Percentiles rank a stretch among this genome's conserved stretches.
phyloP scores from a whole-genome alignment of 225 moss, liverwort and hornwort species.

The Takakia lepidozioides region DNA sequence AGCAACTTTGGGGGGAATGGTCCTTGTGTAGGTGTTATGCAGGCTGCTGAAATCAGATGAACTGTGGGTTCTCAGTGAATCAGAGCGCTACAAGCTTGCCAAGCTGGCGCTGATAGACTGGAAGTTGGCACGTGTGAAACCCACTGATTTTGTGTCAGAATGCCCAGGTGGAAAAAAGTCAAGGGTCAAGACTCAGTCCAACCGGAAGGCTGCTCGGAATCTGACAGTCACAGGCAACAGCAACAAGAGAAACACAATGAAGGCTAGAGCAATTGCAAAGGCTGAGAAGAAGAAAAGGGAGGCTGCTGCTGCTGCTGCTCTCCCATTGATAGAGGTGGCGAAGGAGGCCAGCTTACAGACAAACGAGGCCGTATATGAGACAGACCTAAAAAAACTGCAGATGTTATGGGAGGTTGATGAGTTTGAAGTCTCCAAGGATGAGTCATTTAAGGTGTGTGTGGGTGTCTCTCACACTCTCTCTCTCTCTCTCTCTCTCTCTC shows the following conservation, averaged over 20 bases:
- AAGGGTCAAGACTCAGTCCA: conserved; percentile 13
- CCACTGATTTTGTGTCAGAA: conserved; percentile 19
- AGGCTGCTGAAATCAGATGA: conserved; percentile 38
- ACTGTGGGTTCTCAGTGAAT: conserved; percentile 36
- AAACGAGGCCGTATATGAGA: conserved; percentile 21
- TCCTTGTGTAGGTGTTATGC: conserved; percentile 32
- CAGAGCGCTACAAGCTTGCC: conserved; percentile 39
- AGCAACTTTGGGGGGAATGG: not conserved
- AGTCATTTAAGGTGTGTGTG: conserved; percentile 21
- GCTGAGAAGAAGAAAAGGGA: conserved; percentile 26
- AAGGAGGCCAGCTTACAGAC: conserved; percentile 8
- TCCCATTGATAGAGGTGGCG: conserved; percentile 11
- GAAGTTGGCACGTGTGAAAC: conserved; percentile 31
- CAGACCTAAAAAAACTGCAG: conserved; percentile 35
- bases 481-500: too few relatives aligned
- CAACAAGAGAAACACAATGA: conserved; percentile 19
- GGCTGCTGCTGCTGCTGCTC: not conserved
- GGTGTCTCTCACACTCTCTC: too few relatives aligned
- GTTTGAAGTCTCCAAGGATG: conserved; percentile 26
- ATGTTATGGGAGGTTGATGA: conserved; percentile 46
- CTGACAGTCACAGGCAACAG: conserved; percentile 8
- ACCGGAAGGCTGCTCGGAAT: conserved; percentile 23
- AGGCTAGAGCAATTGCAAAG: conserved; percentile 22
- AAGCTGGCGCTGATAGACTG: conserved; percentile 41
- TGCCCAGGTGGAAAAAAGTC: conserved; percentile 30